Base-by-base conservation (phyloP, 2,329 filamentous ascomycete species). In the Berkeleyomyces basicola region DNA sequence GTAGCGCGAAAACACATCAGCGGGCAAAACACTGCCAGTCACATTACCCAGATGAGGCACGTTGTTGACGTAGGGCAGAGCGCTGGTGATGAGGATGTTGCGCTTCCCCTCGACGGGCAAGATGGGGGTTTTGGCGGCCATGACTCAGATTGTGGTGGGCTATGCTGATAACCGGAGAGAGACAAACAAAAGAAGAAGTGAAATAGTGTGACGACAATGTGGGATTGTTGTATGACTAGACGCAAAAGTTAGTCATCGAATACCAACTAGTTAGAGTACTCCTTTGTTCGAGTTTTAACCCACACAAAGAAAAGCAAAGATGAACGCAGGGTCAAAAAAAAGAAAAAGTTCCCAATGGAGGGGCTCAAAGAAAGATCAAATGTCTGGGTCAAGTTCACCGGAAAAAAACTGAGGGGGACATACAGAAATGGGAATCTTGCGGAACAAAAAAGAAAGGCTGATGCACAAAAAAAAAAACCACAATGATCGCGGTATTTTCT, bases 41-140 rank as follows among this genome's bases (percentile, higher is more conserved):
- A 95, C 84, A 74, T 95, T 95, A 66, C 90, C 91, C 68, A 96
- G 77, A 75, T 96, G 91, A 58, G 90, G 87, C 39, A 87, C 82
- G 69, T 85, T 83, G 72, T 85, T 84, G 67, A 79, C 75, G 69
- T 96, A 96, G 49, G 90, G 90, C 58, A 96, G 75, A n/a, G 91
- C 91, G 68, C 87, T 92, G 51, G 92, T 96, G 69, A 97, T 85
- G 66, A 97, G 82, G 68, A 95, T 83, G 73, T 96, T 97, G 69
- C 85, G 82, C 79, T 95, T 85, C 68, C 86, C 87, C 71, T 82
- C 76, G 69, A 83, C 74, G 67, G 87, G 87, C 67, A 88, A 73
- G 66, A 86, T 82, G 66, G 76, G 75, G 64, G 66, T 65, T 59
- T 67, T 67, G 58, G 68, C 61, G 44, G 64, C 64, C 64, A 65